phyloP scores from a whole-genome alignment of 768 basidiomycete genomes.

The Tricholoma terreum region DNA sequence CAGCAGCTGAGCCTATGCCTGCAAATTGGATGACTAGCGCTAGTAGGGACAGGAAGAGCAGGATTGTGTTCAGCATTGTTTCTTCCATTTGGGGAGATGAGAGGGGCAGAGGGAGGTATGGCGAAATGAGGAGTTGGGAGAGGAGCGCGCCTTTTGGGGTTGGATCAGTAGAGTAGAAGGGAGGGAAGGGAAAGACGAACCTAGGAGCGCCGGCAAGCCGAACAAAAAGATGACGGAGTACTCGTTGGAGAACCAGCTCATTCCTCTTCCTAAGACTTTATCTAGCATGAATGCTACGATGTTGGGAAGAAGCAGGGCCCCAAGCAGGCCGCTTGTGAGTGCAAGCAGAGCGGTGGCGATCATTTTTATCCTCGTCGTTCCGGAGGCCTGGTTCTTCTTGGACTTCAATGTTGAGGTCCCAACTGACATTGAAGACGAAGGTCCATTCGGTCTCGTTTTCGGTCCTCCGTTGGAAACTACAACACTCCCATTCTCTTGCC shows the following conservation, averaged over 20 bases:
- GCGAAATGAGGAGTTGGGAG: constrained; percentile 57
- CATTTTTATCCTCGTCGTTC: too few species aligned
- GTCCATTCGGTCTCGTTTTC: too few species aligned
- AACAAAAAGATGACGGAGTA: constrained; percentile 66
- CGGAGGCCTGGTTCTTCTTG: too few species aligned
- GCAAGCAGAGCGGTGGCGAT: neutral
- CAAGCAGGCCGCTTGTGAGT: constrained; percentile 36
- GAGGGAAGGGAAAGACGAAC: constrained; percentile 34
- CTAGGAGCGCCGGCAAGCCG: constrained; percentile 69
- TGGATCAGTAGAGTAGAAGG: neutral
- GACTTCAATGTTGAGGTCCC: too few species aligned
- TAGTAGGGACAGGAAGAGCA: constrained; percentile 56
- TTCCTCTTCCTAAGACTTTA: constrained; percentile 54
- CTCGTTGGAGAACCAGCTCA: constrained; percentile 87
- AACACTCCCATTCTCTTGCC: neutral
- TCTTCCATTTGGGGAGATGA: constrained; percentile 40
- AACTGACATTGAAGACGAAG: too few species aligned
- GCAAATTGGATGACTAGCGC: constrained; percentile 61
- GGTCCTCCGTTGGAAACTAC: too few species aligned
- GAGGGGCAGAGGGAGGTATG: constrained; percentile 3
- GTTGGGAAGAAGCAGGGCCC: constrained; percentile 65
- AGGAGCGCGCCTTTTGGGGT: constrained; percentile 50
- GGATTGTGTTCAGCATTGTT: constrained; percentile 54
- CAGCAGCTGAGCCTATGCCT: constrained; percentile 72
- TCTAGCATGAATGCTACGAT: constrained; percentile 68